Percentiles rank a stretch among this genome's conserved stretches.
Evolutionary conservation across 441 rosid species (phyloP).

Genomic region (Metrosideros polymorpha): DNA sequence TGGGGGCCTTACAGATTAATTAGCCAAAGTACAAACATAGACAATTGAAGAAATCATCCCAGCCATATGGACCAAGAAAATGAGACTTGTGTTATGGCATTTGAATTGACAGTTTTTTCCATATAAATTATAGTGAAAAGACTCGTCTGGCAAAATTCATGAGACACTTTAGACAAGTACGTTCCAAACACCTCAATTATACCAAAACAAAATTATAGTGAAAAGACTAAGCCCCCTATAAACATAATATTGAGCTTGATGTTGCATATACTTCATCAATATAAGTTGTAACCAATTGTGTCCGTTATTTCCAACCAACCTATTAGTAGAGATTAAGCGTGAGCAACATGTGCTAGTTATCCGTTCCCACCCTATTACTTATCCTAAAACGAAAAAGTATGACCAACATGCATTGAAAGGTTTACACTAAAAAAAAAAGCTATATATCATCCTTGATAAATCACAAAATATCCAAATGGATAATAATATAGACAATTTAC

Average conservation of each 20-base stretch:
- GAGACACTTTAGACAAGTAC: background rate
- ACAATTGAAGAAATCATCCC: background rate
- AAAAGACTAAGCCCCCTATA: background rate
- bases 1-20: background rate
- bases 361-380: background rate
- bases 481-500: background rate
- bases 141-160: background rate
- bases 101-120: background rate
- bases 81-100: background rate
- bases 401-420: background rate
- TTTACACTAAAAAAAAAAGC: background rate
- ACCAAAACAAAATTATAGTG: background rate
- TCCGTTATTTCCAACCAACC: background rate
- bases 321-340: background rate
- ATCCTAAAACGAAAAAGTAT: background rate
- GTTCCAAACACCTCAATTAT: background rate
- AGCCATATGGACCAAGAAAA: background rate
- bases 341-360: background rate
- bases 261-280: background rate
- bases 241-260: background rate
- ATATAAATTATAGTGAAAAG: no score
- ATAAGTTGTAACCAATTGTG: background rate
- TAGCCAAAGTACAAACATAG: background rate
- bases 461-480: background rate
- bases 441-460: background rate